A percentile compares a stretch with the other conserved stretches of the same genome.
phyloP scores from a whole-genome alignment of 257 asterid species.

The Solanum habrochaites region DNA sequence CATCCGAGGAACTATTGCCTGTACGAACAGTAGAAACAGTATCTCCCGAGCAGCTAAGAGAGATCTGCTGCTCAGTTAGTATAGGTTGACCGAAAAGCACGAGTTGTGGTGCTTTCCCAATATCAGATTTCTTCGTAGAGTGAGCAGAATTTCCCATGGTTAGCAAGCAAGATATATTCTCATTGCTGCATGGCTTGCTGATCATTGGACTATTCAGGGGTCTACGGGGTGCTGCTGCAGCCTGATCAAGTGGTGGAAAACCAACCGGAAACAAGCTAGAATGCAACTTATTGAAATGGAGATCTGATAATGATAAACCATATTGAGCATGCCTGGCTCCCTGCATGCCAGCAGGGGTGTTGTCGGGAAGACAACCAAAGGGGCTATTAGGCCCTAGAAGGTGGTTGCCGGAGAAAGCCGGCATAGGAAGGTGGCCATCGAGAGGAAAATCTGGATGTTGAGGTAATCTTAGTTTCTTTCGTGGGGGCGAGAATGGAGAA shows the following conservation, averaged over 20 bases:
- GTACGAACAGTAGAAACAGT: constrained; percentile 25
- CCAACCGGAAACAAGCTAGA: constrained; percentile 34
- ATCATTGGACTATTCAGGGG: constrained; percentile 10
- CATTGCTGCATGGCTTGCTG: constrained; percentile 18
- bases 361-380: constrained; percentile 49
- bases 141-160: constrained; percentile 47
- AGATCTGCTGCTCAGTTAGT: constrained; percentile 53
- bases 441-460: constrained; percentile 44
- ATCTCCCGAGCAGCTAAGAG: constrained; percentile 38
- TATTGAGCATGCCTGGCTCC: constrained; percentile 99
- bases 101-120: constrained; percentile 36
- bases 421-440: constrained; percentile 43
- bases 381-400: constrained; percentile 38
- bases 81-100: constrained; percentile 67
- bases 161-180: constrained; percentile 46
- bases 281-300: constrained; percentile 40
- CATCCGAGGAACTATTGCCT: constrained; percentile 39
- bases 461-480: constrained; percentile 46
- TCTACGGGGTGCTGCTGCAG: constrained; percentile 8
- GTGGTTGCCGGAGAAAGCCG: constrained; percentile 35
- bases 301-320: constrained; percentile 51
- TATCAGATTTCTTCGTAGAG: constrained; percentile 10
- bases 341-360: constrained; percentile 97
- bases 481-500: constrained; percentile 65
- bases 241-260: constrained; percentile 23